phyloP scores from a whole-genome alignment of 495 filamentous ascomycete genomes.

The Hyaloscypha variabilis region DNA sequence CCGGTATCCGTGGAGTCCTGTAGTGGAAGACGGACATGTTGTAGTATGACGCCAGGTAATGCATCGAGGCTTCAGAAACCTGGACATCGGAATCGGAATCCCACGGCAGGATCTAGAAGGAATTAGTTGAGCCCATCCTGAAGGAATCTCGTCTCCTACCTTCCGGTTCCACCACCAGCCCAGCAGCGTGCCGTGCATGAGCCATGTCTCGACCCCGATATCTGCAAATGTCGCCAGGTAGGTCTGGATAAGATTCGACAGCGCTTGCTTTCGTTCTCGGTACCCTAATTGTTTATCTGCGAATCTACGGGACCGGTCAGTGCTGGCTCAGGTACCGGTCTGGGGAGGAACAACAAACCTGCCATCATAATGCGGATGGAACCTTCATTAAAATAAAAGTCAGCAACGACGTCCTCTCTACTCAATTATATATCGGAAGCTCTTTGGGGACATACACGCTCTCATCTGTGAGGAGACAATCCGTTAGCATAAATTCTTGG shows the following conservation, averaged over 20 bases:
- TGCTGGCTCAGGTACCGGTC: background rate
- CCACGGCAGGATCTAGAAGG: constrained; percentile 71
- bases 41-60: constrained; percentile 62
- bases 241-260: constrained; percentile 65
- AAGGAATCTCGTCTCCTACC: constrained; percentile 49
- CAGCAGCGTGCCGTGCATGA: constrained; percentile 83
- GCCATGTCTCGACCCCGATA: constrained; percentile 77
- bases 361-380: constrained; percentile 65
- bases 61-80: constrained; percentile 64
- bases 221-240: constrained; percentile 69
- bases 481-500: constrained; percentile 26
- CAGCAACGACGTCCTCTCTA: constrained; percentile 8
- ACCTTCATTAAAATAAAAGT: constrained; percentile 40
- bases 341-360: constrained; percentile 41
- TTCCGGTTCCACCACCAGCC: constrained; percentile 94
- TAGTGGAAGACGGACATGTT: constrained; percentile 70
- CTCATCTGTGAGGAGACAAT: constrained; percentile 44
- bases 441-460: constrained; percentile 47
- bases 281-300: constrained; percentile 47
- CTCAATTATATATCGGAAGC: background rate
- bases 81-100: constrained; percentile 87
- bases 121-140: constrained; percentile 14
- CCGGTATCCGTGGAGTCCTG: constrained; percentile 33
- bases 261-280: constrained; percentile 44
- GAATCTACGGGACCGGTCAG: constrained; percentile 42